These are phyloP conservation scores for Flagelloscypha sp. DNA, from an alignment of 768 basidiomycete species.

Conservation along the genomic window DNA sequence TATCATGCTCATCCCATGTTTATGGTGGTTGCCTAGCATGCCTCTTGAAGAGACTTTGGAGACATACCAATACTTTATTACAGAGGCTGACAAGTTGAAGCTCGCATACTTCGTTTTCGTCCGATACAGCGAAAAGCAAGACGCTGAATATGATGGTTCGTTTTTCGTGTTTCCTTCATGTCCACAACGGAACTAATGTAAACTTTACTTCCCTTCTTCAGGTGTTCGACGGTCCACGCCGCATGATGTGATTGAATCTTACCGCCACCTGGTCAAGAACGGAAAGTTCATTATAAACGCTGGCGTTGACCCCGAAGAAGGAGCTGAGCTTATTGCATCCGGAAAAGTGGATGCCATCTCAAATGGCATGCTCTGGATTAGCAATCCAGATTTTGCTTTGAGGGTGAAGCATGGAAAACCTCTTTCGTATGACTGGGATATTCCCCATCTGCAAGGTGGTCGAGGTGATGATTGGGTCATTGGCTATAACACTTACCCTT, in stretches of 20 bases:
- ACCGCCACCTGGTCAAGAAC: slow-evolving; percentile 2
- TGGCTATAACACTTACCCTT: neutral
- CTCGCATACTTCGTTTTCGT: slow-evolving; percentile 14
- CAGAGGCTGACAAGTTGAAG: slow-evolving; percentile 10
- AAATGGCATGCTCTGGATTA: neutral
- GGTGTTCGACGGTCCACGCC: slow-evolving; percentile 6
- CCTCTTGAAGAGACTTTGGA: slow-evolving; percentile 12
- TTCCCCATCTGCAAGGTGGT: slow-evolving; percentile 19
- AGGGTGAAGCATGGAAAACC: neutral
- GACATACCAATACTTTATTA: slow-evolving; percentile 15
- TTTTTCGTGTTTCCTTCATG: slow-evolving; percentile 11
- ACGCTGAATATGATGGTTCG: slow-evolving; percentile 15
- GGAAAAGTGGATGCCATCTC: slow-evolving; percentile 1
- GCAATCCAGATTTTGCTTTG: neutral
- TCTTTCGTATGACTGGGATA: slow-evolving; percentile 19
- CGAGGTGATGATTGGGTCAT: slow-evolving; percentile 13
- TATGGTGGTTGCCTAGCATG: no score
- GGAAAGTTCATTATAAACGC: neutral
- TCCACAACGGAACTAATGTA: neutral
- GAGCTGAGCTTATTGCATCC: neutral
- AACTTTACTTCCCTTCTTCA: neutral
- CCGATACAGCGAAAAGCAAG: slow-evolving; percentile 9
- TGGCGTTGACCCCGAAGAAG: slow-evolving; percentile 1
- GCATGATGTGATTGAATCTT: slow-evolving; percentile 15
- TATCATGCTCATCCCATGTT: neutral